phyloP scores from a whole-genome alignment of 345 rosid genomes.

The Triadica sebifera region DNA sequence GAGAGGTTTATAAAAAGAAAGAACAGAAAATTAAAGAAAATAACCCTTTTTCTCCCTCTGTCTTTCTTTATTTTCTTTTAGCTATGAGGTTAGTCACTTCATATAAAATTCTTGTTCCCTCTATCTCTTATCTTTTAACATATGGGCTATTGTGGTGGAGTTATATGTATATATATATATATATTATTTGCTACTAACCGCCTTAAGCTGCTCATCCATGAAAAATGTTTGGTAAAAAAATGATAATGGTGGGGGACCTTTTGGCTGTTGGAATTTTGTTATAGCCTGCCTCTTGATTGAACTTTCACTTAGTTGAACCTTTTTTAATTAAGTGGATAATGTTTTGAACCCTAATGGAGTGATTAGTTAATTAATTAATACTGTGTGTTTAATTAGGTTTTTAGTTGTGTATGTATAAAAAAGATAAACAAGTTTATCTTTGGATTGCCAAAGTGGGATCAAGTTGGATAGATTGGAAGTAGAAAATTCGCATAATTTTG shows the following conservation, averaged over 20 bases:
- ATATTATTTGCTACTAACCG: slow-evolving; percentile 32
- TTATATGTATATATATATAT: too few relatives aligned
- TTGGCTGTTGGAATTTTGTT: slow-evolving; percentile 8
- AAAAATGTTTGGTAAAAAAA: slow-evolving; percentile 17
- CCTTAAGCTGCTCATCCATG: slow-evolving; percentile 18
- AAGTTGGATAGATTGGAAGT: neutral
- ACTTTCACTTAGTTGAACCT: neutral
- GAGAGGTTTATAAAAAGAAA: neutral
- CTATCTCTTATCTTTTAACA: neutral
- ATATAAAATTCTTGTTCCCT: slow-evolving; percentile 7
- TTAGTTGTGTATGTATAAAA: neutral
- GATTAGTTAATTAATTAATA: neutral
- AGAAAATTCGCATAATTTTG: slow-evolving; percentile 17
- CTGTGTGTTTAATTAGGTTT: neutral
- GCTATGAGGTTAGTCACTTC: neutral
- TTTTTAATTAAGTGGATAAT: slow-evolving; percentile 20
- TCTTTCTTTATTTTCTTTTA: neutral
- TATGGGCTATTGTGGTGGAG: neutral
- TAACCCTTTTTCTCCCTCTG: neutral
- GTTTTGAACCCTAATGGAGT: slow-evolving; percentile 11
- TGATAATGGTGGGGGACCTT: slow-evolving; percentile 15
- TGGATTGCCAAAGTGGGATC: slow-evolving; percentile 18
- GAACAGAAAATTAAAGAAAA: neutral
- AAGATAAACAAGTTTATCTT: slow-evolving; percentile 33
- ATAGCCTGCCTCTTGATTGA: too few relatives aligned